Percentiles rank a stretch among this genome's conserved stretches.
phyloP scores from a whole-genome alignment of 805 yeast species.

The Zygosaccharomyces siamensis region DNA sequence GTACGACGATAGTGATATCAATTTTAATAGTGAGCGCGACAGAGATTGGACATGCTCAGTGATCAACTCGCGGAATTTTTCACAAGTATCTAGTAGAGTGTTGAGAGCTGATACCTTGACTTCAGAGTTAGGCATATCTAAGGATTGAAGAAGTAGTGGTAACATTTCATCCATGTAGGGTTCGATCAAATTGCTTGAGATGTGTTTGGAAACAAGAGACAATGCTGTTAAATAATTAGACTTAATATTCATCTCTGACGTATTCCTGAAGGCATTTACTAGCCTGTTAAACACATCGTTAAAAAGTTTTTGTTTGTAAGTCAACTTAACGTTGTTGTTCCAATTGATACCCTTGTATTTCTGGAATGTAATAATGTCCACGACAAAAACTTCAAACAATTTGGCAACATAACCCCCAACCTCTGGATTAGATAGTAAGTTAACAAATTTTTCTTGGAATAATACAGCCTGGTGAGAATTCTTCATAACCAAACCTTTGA shows the following conservation, averaged over 20 bases:
- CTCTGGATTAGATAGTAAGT: conserved; percentile 34
- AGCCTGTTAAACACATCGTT: conserved; percentile 53
- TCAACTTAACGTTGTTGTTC: conserved; percentile 55
- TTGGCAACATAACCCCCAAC: conserved; percentile 43
- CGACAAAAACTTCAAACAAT: conserved; percentile 58
- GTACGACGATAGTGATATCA: conserved; percentile 21
- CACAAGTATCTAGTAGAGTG: conserved; percentile 52
- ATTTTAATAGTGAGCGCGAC: conserved; percentile 47
- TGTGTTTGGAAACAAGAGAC: conserved; percentile 59
- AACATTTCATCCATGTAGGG: conserved; percentile 59
- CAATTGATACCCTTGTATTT: conserved; percentile 41
- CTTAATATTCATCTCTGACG: conserved; percentile 31
- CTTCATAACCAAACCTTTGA: conserved; percentile 63
- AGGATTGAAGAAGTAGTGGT: conserved; percentile 67
- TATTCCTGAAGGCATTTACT: conserved; percentile 42
- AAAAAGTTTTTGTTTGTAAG: conserved; percentile 81
- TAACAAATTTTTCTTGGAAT: conserved; percentile 36
- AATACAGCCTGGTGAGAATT: conserved; percentile 41
- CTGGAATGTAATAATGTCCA: conserved; percentile 59
- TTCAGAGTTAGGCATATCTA: conserved; percentile 42
- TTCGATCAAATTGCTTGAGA: conserved; percentile 57
- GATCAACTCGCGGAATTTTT: conserved; percentile 50
- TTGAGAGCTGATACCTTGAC: conserved; percentile 58
- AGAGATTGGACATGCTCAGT: conserved; percentile 51
- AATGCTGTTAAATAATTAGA: conserved; percentile 60